Evolutionary conservation across 805 yeast species (phyloP), one percentile per base, ranked within the genome.

Genomic region (Myxozyma kluyveri): DNA sequence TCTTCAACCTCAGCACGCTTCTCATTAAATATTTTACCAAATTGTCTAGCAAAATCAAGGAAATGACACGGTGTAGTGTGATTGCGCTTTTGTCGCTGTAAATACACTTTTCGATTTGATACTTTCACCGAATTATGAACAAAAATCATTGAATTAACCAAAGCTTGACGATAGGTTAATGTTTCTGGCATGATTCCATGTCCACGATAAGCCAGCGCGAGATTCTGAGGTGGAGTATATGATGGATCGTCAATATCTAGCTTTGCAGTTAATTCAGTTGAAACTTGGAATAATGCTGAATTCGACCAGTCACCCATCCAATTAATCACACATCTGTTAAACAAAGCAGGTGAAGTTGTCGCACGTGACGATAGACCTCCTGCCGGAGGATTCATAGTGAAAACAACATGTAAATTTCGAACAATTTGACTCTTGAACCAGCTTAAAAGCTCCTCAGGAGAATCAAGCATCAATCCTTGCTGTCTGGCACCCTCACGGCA

Each of bases 241-340:
- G 65, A 69, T 1, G 80, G 71, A 45, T 70, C 65, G 49, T 82
- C 84, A 14, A 85, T 64, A 1, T 91, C 86, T 9, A 82, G 62
- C 36, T 62, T 49, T 35, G 67, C 68, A 0, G 82, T 63, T 40
- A 75, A 57, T 2, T 67, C 67, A 0, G 61, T 49, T 0, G 84
- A 79, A 31, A 88, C 79, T 45, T 80, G 79, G 4, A 56, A 47
- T 44, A 83, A 65, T 0, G 88, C 70, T 0, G 62, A 53, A 2
- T 59, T 52, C 0, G 83, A 73, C 96, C 97, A 90, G 48, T 81
- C 81, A 3, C 96, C 96, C 84, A 88, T 81, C 89, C 91, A 87
- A 63, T 84, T 80, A 35, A 91, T 68, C 1, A 88, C 95, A 72
- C 97, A 90, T 63, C 98, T 73, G 63, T 90, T 90, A 68, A 88